A percentile compares a stretch with the other conserved stretches of the same genome.
phyloP scores from a whole-genome alignment of 805 yeast genomes.

The Blastobotrys robertii region DNA sequence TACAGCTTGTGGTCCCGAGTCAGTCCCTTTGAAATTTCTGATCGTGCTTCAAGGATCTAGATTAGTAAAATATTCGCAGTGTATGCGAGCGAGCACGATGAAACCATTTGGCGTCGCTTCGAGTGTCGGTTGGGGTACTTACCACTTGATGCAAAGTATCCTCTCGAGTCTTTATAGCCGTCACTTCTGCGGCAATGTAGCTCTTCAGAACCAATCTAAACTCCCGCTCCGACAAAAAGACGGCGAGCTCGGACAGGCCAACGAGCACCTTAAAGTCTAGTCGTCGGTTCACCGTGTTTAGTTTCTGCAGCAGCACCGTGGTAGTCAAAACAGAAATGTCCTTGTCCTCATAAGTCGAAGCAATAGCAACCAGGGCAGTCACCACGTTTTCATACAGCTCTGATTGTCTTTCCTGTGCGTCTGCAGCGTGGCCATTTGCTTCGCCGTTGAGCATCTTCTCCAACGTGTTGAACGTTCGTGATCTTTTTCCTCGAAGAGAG shows the following conservation, averaged over 20 bases:
- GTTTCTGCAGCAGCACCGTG: slow-evolving; percentile 74
- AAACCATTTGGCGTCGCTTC: slow-evolving; percentile 5
- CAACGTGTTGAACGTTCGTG: not conserved
- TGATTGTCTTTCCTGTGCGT: not conserved
- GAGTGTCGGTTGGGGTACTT: not conserved
- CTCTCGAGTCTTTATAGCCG: slow-evolving; percentile 37
- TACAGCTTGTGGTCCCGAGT: slow-evolving; percentile 35
- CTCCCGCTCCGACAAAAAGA: slow-evolving; percentile 53
- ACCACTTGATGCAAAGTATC: slow-evolving; percentile 20
- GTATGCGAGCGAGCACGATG: slow-evolving; percentile 13
- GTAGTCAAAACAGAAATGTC: slow-evolving; percentile 69
- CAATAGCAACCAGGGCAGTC: slow-evolving; percentile 55
- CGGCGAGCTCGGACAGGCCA: slow-evolving; percentile 56
- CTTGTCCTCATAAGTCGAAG: slow-evolving; percentile 56
- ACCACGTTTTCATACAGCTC: slow-evolving; percentile 54
- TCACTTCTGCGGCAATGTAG: slow-evolving; percentile 40
- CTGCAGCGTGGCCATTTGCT: not conserved
- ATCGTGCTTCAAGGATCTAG: slow-evolving; percentile 12
- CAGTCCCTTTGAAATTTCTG: slow-evolving; percentile 12
- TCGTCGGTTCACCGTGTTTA: slow-evolving; percentile 34
- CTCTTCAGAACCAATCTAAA: slow-evolving; percentile 52
- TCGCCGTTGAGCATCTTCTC: slow-evolving; percentile 1
- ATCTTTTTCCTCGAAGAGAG: not conserved
- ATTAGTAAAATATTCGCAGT: slow-evolving; percentile 11
- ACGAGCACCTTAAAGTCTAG: slow-evolving; percentile 49